Evolutionary conservation across 805 yeast genomes (phyloP).

Genomic region (Ogataea haglerorum): DNA sequence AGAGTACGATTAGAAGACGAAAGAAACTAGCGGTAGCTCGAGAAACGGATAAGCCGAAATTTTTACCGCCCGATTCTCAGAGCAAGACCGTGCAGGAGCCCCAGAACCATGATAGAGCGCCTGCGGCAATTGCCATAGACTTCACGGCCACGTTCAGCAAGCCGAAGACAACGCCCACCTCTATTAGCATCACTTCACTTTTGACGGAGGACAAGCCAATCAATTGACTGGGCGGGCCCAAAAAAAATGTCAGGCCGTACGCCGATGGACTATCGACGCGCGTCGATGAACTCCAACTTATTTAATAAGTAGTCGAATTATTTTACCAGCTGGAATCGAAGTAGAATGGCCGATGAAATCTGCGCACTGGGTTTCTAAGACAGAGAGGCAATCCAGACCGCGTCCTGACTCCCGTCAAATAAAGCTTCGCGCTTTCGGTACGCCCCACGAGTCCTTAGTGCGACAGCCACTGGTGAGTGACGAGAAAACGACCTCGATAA

Average conservation of each 20-base stretch:
- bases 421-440: slow-evolving; percentile 2
- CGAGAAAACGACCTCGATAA: slow-evolving; percentile 8
- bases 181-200: slow-evolving; percentile 17
- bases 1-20: slow-evolving; percentile 70
- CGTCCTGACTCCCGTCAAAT: neutral
- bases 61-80: neutral
- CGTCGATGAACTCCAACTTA: slow-evolving; percentile 3
- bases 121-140: slow-evolving; percentile 7
- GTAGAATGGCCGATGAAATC: slow-evolving; percentile 10
- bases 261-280: slow-evolving; percentile 10
- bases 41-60: neutral
- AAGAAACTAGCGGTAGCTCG: slow-evolving; percentile 38
- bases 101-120: neutral
- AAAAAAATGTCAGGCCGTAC: neutral
- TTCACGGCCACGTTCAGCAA: slow-evolving; percentile 7
- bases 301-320: neutral
- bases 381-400: neutral
- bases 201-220: slow-evolving; percentile 14
- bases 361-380: slow-evolving; percentile 10
- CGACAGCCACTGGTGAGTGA: slow-evolving; percentile 1
- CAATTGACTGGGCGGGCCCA: neutral
- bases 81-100: neutral
- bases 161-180: slow-evolving; percentile 2
- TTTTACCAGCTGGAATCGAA: neutral
- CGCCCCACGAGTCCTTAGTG: neutral